Evolutionary conservation across 106 monocot genomes (phyloP).

Genomic region (Alisma plantagoaquatica): DNA sequence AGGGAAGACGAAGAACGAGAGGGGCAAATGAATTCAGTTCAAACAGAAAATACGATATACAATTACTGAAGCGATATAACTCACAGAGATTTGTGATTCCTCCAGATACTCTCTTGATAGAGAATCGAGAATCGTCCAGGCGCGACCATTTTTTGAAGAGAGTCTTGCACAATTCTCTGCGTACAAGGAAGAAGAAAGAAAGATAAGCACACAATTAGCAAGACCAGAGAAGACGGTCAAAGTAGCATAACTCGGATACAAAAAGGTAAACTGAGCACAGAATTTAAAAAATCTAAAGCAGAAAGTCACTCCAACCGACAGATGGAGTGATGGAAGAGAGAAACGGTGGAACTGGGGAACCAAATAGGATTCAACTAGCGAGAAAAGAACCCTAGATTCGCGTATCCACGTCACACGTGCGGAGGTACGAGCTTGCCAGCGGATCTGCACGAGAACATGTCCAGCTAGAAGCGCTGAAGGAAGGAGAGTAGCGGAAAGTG

Average conservation of each 20-base stretch:
- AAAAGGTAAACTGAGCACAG: too few relatives aligned
- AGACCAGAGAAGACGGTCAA: too few relatives aligned
- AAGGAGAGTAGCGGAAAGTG: background rate
- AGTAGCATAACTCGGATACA: too few relatives aligned
- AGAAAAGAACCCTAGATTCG: too few relatives aligned
- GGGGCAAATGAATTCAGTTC: background rate
- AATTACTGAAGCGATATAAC: constrained; percentile 17
- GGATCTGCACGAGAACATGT: too few relatives aligned
- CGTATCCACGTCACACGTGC: too few relatives aligned
- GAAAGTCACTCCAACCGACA: too few relatives aligned
- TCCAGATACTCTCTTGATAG: constrained; percentile 69
- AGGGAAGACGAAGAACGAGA: too few relatives aligned
- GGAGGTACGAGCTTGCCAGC: too few relatives aligned
- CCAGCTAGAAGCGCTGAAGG: too few relatives aligned
- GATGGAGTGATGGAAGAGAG: background rate
- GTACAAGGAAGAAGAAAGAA: background rate
- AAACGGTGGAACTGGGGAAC: background rate
- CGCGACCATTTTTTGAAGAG: constrained; percentile 63
- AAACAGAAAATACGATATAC: background rate
- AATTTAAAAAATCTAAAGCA: too few relatives aligned
- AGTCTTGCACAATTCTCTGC: constrained; percentile 72
- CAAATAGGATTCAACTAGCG: too few relatives aligned
- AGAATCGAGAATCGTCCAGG: constrained; percentile 54
- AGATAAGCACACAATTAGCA: background rate
- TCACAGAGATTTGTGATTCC: constrained; percentile 98